These are phyloP conservation scores for Puccinia polysora DNA, from an alignment of 1,284 basidiomycete genomes.

Conservation along the genomic window DNA sequence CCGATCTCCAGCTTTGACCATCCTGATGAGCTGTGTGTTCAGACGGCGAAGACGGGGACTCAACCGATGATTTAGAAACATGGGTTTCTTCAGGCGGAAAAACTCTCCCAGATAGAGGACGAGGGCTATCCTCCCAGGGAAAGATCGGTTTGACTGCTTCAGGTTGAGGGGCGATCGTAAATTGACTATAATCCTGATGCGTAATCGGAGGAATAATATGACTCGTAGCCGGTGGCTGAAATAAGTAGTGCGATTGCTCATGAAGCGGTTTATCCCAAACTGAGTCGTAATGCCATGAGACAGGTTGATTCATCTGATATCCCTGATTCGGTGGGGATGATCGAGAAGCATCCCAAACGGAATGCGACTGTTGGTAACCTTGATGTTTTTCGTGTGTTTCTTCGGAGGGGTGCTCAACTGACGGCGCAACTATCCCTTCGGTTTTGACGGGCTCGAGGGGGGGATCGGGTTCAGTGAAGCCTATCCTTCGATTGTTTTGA, in stretches of 20 bases:
- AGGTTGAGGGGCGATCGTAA: slow-evolving; percentile 61
- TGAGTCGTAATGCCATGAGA: slow-evolving; percentile 55
- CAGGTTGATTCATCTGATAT: slow-evolving; percentile 56
- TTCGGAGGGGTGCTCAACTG: too few relatives aligned
- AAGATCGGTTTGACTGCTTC: slow-evolving; percentile 74
- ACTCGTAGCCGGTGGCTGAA: slow-evolving; percentile 59
- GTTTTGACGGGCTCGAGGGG: slow-evolving; percentile 55
- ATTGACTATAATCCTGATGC: slow-evolving; percentile 56
- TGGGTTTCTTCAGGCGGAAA: slow-evolving; percentile 61
- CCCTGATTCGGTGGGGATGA: slow-evolving; percentile 54
- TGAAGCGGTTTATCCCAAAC: slow-evolving; percentile 57
- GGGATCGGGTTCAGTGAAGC: slow-evolving; percentile 47
- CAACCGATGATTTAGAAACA: too few relatives aligned
- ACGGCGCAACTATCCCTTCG: too few relatives aligned
- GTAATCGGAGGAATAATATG: slow-evolving; percentile 49
- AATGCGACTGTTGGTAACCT: slow-evolving; percentile 26
- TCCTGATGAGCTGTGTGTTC: not conserved
- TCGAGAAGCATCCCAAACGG: slow-evolving; percentile 56
- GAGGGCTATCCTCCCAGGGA: slow-evolving; percentile 76
- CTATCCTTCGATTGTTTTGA: not conserved
- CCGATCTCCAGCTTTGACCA: not conserved
- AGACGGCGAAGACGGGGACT: too few relatives aligned
- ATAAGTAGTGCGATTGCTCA: slow-evolving; percentile 55
- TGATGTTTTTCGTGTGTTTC: slow-evolving; percentile 37
- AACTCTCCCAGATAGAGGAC: slow-evolving; percentile 64